Conservation (phyloP, 2,329 filamentous ascomycete species). For the Sporothrix schenckii region DNA sequence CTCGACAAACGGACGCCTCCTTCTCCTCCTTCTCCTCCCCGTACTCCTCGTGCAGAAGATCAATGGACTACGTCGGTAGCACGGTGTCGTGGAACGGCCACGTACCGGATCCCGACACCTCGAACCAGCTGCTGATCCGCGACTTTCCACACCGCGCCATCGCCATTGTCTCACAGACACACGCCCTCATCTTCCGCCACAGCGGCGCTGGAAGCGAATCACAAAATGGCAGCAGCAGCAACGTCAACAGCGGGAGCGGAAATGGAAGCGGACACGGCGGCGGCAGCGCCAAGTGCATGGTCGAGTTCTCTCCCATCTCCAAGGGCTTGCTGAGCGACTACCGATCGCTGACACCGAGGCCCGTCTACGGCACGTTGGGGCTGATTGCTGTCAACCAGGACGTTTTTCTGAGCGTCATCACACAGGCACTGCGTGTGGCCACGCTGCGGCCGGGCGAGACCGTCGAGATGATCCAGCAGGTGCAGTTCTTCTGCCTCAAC, state of each 20-base stretch:
- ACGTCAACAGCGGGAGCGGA: conserved; percentile 33
- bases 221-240: conserved; percentile 49
- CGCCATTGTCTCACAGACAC: conserved; percentile 76
- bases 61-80: conserved; percentile 53
- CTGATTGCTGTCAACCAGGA: conserved; percentile 81
- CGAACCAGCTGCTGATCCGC: conserved; percentile 79
- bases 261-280: conserved; percentile 39
- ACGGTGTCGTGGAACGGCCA: conserved; percentile 52
- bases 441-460: conserved; percentile 85
- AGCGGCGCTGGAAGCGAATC: conserved; percentile 66
- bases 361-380: conserved; percentile 83
- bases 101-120: conserved; percentile 58
- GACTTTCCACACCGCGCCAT: conserved; percentile 87
- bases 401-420: conserved; percentile 90
- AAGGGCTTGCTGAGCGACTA: conserved; percentile 73
- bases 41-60: too few relatives aligned
- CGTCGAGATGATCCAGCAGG: conserved; percentile 80
- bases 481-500: conserved; percentile 93
- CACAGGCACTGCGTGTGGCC: conserved; percentile 74
- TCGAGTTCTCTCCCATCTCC: conserved; percentile 74
- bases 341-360: conserved; percentile 70
- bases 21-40: background rate
- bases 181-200: conserved; percentile 84
- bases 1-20: background rate
- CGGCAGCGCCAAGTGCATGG: conserved; percentile 67